Base-by-base conservation (phyloP, 2,329 filamentous ascomycete genomes). In the Epichloe sylvatica region DNA sequence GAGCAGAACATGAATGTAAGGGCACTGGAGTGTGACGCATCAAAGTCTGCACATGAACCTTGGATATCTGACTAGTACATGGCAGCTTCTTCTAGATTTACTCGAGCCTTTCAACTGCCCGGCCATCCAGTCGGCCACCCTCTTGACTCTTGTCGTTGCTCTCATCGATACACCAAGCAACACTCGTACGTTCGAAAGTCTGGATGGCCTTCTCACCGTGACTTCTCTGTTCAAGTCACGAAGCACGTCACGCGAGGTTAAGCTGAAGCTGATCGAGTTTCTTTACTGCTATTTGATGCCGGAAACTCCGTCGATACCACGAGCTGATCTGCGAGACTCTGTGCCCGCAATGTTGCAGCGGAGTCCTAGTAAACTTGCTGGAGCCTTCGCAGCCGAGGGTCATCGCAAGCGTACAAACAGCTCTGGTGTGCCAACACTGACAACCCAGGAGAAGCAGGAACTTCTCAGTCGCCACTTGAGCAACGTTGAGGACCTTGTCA, bases 221-320 rank as follows among this genome's bases (percentile, higher is more conserved):
- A 95, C 91, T 2, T 91, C 86, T 9, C 77, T 97, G 46, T 96
- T 97, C 78, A 94, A 94, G 67, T 86, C 84, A 55, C 82, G 88
- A 53, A 80, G 82, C 56, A 96, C 91, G 3, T 81, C 81, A 23
- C 81, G 88, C 53, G 86, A 91, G 59, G 90, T 97, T 56, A 96
- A 95, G 71, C 78, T 95, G 62, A 92, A 94, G 66, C 80, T 94
- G n/a, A 83, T 96, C 57, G 92, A 97, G 67, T 97, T 97, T 63
- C 71, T 98, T 47, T 97, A 97, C 73, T 97, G 97, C 68, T 98
- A 97, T 67, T 82, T 98, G 58, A 95, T 97, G 84, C 90, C 91
- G 46, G 92, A 98, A 69, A 80, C 78, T 0, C 81, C 76, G 42
- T 70, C 75, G 19, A 75, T 76, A 54, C 75, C 77, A 5, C 68